phyloP scores from a whole-genome alignment of 2,329 filamentous ascomycete species.

The Fusarium avenaceum region DNA sequence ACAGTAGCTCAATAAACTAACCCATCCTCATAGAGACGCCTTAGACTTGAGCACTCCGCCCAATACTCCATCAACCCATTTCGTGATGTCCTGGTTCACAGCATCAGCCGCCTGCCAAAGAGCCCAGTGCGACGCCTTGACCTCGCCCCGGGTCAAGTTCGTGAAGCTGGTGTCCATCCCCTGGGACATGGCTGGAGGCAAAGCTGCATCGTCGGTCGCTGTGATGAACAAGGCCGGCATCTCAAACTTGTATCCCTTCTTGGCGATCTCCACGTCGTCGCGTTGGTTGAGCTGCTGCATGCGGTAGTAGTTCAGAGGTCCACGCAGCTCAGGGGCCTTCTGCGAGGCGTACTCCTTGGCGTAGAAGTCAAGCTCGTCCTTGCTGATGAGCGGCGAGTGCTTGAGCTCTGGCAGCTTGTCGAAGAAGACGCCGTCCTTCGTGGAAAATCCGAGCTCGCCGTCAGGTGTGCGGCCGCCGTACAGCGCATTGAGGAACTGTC shows the following conservation, averaged over 20 bases:
- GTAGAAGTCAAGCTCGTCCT: constrained; percentile 83
- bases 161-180: constrained; percentile 79
- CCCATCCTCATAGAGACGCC: constrained; percentile 44
- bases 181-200: constrained; percentile 77
- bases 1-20: not conserved
- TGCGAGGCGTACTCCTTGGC: constrained; percentile 76
- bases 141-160: constrained; percentile 73
- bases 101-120: constrained; percentile 78
- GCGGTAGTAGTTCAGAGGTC: constrained; percentile 92
- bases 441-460: constrained; percentile 70
- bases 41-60: constrained; percentile 50
- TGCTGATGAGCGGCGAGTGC: constrained; percentile 70
- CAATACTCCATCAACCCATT: constrained; percentile 72
- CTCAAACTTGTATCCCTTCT: constrained; percentile 66
- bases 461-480: constrained; percentile 75
- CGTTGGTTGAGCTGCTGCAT: constrained; percentile 78
- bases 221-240: constrained; percentile 81
- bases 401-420: constrained; percentile 71
- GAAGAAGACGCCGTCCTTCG: constrained; percentile 72
- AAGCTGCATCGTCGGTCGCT: constrained; percentile 77
- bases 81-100: constrained; percentile 76
- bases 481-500: constrained; percentile 77
- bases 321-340: constrained; percentile 71
- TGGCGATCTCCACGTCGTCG: constrained; percentile 75
- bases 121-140: constrained; percentile 84